Percentiles rank a stretch among this genome's conserved stretches.
Conservation (phyloP, 192 early-diverging fungal genomes). For the Coemansia sp. region DNA sequence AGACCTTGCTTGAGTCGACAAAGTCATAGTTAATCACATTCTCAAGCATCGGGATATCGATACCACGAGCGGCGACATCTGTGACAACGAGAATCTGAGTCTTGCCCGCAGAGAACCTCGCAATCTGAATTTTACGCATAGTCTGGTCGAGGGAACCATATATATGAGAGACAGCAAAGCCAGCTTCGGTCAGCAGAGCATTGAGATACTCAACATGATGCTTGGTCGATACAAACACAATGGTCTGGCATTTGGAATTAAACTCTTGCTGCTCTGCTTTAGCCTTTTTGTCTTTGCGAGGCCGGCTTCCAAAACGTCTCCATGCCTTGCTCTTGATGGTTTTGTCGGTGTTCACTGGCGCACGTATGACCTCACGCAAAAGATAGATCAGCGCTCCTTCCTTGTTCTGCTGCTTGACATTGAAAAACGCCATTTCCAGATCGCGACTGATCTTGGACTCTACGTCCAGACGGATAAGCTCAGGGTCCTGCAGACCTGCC, state of each 20-base stretch:
- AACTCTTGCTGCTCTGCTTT: slow-evolving; percentile 38
- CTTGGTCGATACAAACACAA: slow-evolving; percentile 95
- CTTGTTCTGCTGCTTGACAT: slow-evolving; percentile 81
- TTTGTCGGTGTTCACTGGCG: slow-evolving; percentile 58
- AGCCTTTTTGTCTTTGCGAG: slow-evolving; percentile 19
- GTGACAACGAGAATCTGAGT: slow-evolving; percentile 89
- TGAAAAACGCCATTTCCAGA: slow-evolving; percentile 94
- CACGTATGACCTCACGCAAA: slow-evolving; percentile 73
- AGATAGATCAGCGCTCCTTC: slow-evolving; percentile 87
- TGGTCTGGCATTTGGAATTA: slow-evolving; percentile 66
- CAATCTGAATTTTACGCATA: slow-evolving; percentile 84
- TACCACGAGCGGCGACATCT: slow-evolving; percentile 98
- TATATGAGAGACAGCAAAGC: slow-evolving; percentile 81
- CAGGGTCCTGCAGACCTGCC: slow-evolving; percentile 91
- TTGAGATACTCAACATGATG: slow-evolving; percentile 97
- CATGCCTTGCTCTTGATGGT: slow-evolving; percentile 42
- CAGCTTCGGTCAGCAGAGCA: slow-evolving; percentile 66
- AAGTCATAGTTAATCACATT: slow-evolving; percentile 99
- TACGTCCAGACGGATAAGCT: slow-evolving; percentile 88
- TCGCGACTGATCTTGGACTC: slow-evolving; percentile 95
- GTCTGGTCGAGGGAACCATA: slow-evolving; percentile 95
- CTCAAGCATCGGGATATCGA: slow-evolving; percentile 96
- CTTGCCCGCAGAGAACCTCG: slow-evolving; percentile 75
- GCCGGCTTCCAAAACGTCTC: slow-evolving; percentile 19
- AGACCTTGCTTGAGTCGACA: slow-evolving; percentile 86